Evolutionary conservation across 2,329 filamentous ascomycete species (phyloP).

Genomic region (Trichoderma endophyticum): DNA sequence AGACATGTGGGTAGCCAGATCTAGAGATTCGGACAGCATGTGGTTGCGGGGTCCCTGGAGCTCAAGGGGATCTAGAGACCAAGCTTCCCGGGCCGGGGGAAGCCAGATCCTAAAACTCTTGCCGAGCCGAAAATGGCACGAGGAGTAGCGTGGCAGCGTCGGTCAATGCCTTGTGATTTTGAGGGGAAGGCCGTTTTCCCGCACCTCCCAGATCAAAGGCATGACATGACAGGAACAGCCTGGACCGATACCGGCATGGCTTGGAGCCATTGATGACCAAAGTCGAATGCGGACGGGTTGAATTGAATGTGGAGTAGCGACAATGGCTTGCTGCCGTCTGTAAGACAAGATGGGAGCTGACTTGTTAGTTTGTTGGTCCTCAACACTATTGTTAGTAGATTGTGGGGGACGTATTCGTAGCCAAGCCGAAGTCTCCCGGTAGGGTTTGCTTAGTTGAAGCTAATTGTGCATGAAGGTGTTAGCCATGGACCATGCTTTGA

Average conservation of each 20-base stretch:
- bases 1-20: not conserved
- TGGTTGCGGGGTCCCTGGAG: not conserved
- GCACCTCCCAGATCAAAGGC: not conserved
- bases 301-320: not conserved
- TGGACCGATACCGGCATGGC: constrained; percentile 3
- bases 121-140: not conserved
- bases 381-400: constrained; percentile 15
- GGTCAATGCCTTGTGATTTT: not conserved
- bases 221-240: not conserved
- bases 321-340: not conserved
- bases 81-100: constrained; percentile 3
- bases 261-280: not conserved
- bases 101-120: not conserved
- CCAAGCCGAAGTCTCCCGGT: constrained; percentile 15
- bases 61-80: not conserved
- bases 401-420: constrained; percentile 8
- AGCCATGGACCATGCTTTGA: not conserved
- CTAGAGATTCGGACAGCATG: not conserved
- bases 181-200: not conserved
- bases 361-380: constrained; percentile 1
- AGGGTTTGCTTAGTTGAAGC: constrained; percentile 4
- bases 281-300: not conserved
- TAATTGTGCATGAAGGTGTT: constrained; percentile 1
- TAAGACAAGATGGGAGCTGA: not conserved
- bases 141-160: not conserved